phyloP scores from a whole-genome alignment of 2,329 filamentous ascomycete species.

The Colletotrichum magnum region DNA sequence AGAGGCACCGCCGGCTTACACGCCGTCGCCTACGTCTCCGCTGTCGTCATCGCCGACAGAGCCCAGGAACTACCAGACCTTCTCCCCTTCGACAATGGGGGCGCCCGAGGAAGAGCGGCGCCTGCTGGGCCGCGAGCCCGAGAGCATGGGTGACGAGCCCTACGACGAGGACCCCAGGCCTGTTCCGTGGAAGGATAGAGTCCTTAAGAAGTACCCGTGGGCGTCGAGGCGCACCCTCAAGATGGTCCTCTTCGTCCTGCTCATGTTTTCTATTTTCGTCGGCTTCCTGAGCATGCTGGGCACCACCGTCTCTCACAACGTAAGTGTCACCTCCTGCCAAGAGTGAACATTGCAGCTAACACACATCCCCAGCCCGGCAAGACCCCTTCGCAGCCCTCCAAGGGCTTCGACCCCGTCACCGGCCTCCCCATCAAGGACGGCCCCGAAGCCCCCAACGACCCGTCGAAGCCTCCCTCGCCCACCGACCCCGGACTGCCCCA shows the following conservation, averaged over 20 bases:
- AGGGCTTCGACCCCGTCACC: conserved; percentile 33
- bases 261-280: conserved; percentile 51
- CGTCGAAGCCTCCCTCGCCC: conserved; percentile 17
- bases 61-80: conserved; percentile 60
- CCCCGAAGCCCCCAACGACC: conserved; percentile 18
- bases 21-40: conserved; percentile 52
- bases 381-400: conserved; percentile 25
- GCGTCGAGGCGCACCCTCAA: conserved; percentile 47
- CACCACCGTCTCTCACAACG: conserved; percentile 45
- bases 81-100: conserved; percentile 57
- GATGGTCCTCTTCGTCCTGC: conserved; percentile 48
- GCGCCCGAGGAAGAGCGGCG: conserved; percentile 57
- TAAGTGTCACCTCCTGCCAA: conserved; percentile 43
- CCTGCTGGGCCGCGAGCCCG: conserved; percentile 58
- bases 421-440: conserved; percentile 34
- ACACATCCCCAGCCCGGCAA: conserved; percentile 8
- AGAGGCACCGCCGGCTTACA: conserved; percentile 67
- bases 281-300: conserved; percentile 46
- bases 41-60: conserved; percentile 49
- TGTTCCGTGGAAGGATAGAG: conserved; percentile 45
- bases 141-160: conserved; percentile 60
- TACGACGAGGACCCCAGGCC: conserved; percentile 38
- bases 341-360: conserved; percentile 7
- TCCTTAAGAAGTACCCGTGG: conserved; percentile 33
- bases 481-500: conserved; percentile 36